These are phyloP conservation scores for Tylopilus cervinicoccineus DNA, from an alignment of 768 basidiomycete species.

Conservation along the genomic window DNA sequence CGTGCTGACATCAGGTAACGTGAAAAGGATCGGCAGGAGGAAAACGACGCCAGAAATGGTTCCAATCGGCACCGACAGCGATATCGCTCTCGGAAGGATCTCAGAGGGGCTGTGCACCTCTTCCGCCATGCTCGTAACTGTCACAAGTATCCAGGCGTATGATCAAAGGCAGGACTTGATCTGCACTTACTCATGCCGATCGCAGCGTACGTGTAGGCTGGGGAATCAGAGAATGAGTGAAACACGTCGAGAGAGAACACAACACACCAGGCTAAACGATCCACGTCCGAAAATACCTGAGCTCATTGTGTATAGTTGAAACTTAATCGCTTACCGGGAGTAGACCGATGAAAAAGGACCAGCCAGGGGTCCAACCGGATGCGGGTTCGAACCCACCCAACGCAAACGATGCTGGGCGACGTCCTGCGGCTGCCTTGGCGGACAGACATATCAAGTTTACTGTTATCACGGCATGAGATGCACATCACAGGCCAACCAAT, in stretches of 20 bases:
- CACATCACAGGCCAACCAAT: background rate
- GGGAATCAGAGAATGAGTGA: slow-evolving; percentile 16
- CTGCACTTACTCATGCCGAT: slow-evolving; percentile 54
- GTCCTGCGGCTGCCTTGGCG: slow-evolving; percentile 52
- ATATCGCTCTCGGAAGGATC: slow-evolving; percentile 53
- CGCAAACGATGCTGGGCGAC: slow-evolving; percentile 52
- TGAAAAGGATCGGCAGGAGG: slow-evolving; percentile 61
- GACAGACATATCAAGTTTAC: slow-evolving; percentile 57
- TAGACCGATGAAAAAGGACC: slow-evolving; percentile 66
- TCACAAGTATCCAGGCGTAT: slow-evolving; percentile 1
- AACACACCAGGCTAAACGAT: slow-evolving; percentile 27
- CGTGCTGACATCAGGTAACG: slow-evolving; percentile 53
- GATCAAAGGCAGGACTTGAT: background rate
- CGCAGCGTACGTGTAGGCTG: slow-evolving; percentile 54
- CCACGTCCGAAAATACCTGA: background rate
- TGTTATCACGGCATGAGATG: slow-evolving; percentile 24
- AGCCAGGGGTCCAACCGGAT: slow-evolving; percentile 66
- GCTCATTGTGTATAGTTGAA: background rate
- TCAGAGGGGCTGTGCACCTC: slow-evolving; percentile 57
- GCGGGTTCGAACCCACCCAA: slow-evolving; percentile 57
- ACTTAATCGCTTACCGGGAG: slow-evolving; percentile 41
- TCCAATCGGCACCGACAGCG: slow-evolving; percentile 51
- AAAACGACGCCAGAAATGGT: slow-evolving; percentile 49
- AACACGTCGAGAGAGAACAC: background rate
- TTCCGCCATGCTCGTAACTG: slow-evolving; percentile 64